A percentile compares a stretch with the other conserved stretches of the same genome.
Conservation (phyloP, 1,284 basidiomycete species). For the Cryptococcus sp. region DNA sequence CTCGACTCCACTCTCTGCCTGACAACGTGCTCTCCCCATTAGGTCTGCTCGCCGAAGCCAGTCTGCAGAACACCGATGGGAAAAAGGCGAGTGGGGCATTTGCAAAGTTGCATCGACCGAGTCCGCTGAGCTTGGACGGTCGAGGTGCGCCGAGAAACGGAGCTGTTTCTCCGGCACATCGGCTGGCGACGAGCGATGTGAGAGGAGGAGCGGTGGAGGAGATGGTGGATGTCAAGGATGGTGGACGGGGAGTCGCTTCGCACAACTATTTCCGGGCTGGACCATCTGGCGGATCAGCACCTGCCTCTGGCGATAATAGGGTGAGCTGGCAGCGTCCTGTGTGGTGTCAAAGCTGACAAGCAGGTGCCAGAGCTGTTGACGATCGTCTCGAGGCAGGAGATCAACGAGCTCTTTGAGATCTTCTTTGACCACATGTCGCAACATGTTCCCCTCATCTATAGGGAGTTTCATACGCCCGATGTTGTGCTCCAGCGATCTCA, state of each 20-base stretch:
- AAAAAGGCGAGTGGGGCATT: conserved; percentile 21
- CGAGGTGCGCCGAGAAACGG: conserved; percentile 12
- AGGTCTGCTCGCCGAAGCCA: conserved; percentile 84
- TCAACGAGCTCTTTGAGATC: conserved; percentile 86
- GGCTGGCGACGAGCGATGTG: conserved; percentile 35
- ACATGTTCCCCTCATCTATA: conserved; percentile 59
- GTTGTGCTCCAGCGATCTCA: conserved; percentile 86
- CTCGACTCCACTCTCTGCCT: conserved; percentile 81
- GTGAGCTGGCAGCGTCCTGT: neutral
- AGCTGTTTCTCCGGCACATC: conserved; percentile 6
- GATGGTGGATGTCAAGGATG: conserved; percentile 11
- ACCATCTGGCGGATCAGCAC: conserved; percentile 35
- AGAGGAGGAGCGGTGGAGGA: conserved; percentile 21
- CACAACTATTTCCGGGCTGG: conserved; percentile 93
- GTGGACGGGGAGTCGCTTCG: conserved; percentile 60
- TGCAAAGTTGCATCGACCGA: conserved; percentile 21
- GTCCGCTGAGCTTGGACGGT: conserved; percentile 26
- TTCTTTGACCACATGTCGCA: conserved; percentile 52
- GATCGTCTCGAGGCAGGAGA: conserved; percentile 75
- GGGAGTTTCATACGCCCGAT: conserved; percentile 82
- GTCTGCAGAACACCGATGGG: conserved; percentile 67
- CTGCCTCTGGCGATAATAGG: neutral
- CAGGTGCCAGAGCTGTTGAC: conserved; percentile 72
- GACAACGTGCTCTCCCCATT: conserved; percentile 87
- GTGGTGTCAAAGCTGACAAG: conserved; percentile 2